Conservation (phyloP, 2,329 filamentous ascomycete genomes). For the Penicillium oxalicum region DNA sequence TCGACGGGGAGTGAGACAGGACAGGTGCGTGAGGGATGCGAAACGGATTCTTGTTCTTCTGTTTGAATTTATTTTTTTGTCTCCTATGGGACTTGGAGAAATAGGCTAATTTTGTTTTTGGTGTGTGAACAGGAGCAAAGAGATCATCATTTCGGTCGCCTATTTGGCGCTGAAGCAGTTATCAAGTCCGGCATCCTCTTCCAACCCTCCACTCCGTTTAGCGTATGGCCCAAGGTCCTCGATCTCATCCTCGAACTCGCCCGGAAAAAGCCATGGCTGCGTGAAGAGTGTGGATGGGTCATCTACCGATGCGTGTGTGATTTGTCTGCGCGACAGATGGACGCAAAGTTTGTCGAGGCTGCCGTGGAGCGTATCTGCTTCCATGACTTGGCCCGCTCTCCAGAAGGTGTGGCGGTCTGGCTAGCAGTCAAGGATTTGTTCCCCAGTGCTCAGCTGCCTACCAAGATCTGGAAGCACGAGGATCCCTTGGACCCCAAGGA, state of each 20-base stretch:
- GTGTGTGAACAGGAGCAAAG: slow-evolving; percentile 66
- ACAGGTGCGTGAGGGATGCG: slow-evolving; percentile 38
- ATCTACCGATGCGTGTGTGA: slow-evolving; percentile 66
- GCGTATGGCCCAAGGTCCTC: slow-evolving; percentile 56
- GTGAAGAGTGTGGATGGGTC: slow-evolving; percentile 79
- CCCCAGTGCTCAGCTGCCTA: slow-evolving; percentile 58
- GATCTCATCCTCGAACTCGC: slow-evolving; percentile 67
- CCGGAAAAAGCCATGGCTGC: slow-evolving; percentile 79
- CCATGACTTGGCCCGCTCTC: slow-evolving; percentile 66
- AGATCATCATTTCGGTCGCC: slow-evolving; percentile 75
- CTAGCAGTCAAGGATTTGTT: slow-evolving; percentile 62
- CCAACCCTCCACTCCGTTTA: slow-evolving; percentile 46
- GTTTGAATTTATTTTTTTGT: too few relatives aligned
- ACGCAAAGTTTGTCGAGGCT: slow-evolving; percentile 50
- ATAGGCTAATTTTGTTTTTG: slow-evolving; percentile 44
- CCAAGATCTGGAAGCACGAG: slow-evolving; percentile 65
- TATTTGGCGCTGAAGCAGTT: slow-evolving; percentile 83
- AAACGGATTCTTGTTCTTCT: neutral
- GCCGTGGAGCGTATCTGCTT: slow-evolving; percentile 59
- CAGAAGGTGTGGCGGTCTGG: slow-evolving; percentile 88
- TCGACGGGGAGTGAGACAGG: slow-evolving; percentile 48
- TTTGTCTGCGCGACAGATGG: slow-evolving; percentile 33
- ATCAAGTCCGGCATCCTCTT: slow-evolving; percentile 72
- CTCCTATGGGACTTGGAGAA: too few relatives aligned
- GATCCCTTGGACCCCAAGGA: slow-evolving; percentile 69